Evolutionary conservation across 768 basidiomycete species (phyloP), one percentile per base, ranked within the genome.

Genomic region (Boletellus ananas): DNA sequence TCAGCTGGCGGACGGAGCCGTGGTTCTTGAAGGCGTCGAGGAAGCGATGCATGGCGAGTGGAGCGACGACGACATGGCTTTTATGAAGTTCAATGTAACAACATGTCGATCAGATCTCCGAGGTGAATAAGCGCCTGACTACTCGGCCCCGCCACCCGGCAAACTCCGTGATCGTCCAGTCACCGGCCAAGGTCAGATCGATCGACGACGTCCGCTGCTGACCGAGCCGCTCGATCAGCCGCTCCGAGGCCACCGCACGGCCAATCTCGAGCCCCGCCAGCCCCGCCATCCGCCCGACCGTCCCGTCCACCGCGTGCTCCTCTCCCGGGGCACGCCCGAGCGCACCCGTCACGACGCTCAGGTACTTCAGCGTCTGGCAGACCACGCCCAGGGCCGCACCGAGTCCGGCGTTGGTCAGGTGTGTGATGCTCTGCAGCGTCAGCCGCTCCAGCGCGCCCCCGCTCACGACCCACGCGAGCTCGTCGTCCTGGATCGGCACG

Each of bases 321-420:
- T 49, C 51, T 9, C 20, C 47, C 14, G 2, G n/a, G 3, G 18
- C 20, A 29, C 36, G 42, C 4, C 1, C 3, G 29, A 50, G 18
- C 10, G 9, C 20, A 0, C 11, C 10, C 8, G 25, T 14, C 12
- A 1, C 1, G 27, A 52, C 34, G 11, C 8, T 7, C 33, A 58
- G 20, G 34, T 20, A 25, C 3, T 35, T 33, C 14, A 57, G 34
- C 9, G 55, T 46, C 2, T n/a, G 12, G 41, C 31, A 46, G 21
- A 52, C 45, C 16, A 35, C 31, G 7, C 35, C 25, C 45, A 57
- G 9, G 20, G 31, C 31, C 0, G 25, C 18, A 11, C 25, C 6
- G 7, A 58, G 51, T 10, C 51, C 55, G 1, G 37, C 51, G 17
- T 53, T 50, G 27, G 51, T 53, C 21, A 53, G 11, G 7, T 18